Conservation (phyloP, 176 grass and related monocot species). For the Ensete ventricosum region DNA sequence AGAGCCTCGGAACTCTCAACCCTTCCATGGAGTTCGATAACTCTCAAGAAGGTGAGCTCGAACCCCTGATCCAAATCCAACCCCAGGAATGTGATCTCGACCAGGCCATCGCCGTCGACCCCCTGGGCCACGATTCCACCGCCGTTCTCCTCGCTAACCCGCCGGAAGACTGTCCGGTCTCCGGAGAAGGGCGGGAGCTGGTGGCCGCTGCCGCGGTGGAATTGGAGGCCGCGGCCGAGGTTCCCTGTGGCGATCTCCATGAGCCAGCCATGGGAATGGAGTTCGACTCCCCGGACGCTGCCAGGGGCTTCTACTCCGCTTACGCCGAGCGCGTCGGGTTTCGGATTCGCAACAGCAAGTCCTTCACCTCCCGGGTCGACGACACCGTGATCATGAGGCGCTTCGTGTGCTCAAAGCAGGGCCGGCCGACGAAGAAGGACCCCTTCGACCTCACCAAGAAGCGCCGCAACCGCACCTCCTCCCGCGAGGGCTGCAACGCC, state of each 20-base stretch:
- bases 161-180: not conserved
- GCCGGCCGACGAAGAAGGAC: slow-evolving; percentile 46
- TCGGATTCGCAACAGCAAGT: slow-evolving; percentile 56
- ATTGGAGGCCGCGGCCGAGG: not conserved
- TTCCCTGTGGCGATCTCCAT: not conserved
- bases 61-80: slow-evolving; percentile 14
- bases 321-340: slow-evolving; percentile 39
- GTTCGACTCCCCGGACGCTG: slow-evolving; percentile 33
- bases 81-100: slow-evolving; percentile 5
- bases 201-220: not conserved
- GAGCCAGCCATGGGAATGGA: slow-evolving; percentile 31
- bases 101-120: slow-evolving; percentile 5
- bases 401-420: slow-evolving; percentile 58
- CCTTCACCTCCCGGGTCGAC: slow-evolving; percentile 49
- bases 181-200: not conserved
- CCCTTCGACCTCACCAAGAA: slow-evolving; percentile 53
- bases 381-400: slow-evolving; percentile 60
- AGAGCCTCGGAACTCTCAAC: not conserved
- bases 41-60: slow-evolving; percentile 13
- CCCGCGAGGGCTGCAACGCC: slow-evolving; percentile 44
- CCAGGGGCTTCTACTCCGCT: slow-evolving; percentile 40
- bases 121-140: not conserved
- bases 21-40: slow-evolving; percentile 28
- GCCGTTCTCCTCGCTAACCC: not conserved
- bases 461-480: slow-evolving; percentile 47